Evolutionary conservation across 2,329 filamentous ascomycete species (phyloP), one percentile per base, ranked within the genome.

Genomic region (Amphichorda felina): DNA sequence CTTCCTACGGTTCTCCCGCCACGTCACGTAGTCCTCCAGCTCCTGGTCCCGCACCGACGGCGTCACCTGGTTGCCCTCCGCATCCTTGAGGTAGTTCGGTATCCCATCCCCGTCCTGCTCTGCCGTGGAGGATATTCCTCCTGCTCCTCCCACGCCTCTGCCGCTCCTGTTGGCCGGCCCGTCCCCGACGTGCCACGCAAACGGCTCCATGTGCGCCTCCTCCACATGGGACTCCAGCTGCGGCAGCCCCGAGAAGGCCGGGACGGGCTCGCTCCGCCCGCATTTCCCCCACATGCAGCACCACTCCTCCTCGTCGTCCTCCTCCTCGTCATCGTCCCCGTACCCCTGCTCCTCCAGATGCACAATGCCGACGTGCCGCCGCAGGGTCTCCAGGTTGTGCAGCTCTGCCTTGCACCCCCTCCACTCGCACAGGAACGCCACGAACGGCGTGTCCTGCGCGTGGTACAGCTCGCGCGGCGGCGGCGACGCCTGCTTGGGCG

Each of bases 351-450:
- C 14, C 25, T 33, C 11, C n/a, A 52, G 57, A 47, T 80, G 75
- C 3, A 76, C 60, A 11, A 62, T 44, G 14, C 53, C 47, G 11
- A 79, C 53, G 42, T 80, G 75, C 37, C 55, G 58, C 17, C 67
- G 60, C 28, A 80, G 50, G 8, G 73, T 79, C 10, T 70, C 68
- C 38, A 77, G 51, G 45, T 80, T 80, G 34, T 78, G 72, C 31
- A 80, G 56, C 51, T 78, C 70, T 4, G 75, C 75, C 21, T 59
- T 63, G 46, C 75, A 80, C 0, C 58, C 58, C 16, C 54, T 43
- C 75, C 75, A 80, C 49, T 79, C 72, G 50, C 75, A 80, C 8
- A 64, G 39, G 45, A 73, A 80, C 2, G 60, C 50, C n/a, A 63
- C 38, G 44, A 69, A 77, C 4, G 52, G 53, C 5, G 68, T 61